Evolutionary conservation across 1,284 basidiomycete species (phyloP), one percentile per base, ranked within the genome.

Genomic region (Blastosporella zonata): DNA sequence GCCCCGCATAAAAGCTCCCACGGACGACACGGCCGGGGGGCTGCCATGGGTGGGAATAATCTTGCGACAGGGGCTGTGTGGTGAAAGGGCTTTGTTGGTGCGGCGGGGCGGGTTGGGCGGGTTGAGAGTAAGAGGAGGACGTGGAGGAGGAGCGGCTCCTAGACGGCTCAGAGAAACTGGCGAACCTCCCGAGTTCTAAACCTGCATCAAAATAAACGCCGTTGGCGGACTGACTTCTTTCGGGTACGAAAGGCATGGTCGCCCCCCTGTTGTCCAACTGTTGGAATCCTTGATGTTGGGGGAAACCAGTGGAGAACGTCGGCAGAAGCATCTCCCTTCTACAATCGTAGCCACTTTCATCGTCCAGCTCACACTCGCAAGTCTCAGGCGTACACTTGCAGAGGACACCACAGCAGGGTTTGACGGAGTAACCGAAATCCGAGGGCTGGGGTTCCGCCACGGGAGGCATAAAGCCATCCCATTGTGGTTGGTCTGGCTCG

Each of bases 361-460:
- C 42, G 12, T 47, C 46, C 6, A 59, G 28, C 1, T 50, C 42
- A 41, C 58, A 59, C 4, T 52, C 46, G 41, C 58, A 59, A 0
- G 41, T 27, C 6, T 56, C 58, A 4, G 58, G 56, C 3, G 47
- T 18, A 25, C 58, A 59, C 40, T 59, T 58, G 35, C 58, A 59
- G 2, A 58, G 47, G 1, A 55, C 58, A 6, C 56, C 56, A 33
- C 58, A 58, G 39, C 58, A 59, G 1, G 53, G 45, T 25, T 58
- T 54, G 13, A 59, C 36, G 7, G 12, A 9, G 45, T 58, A 59
- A 2, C 46, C 48, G 7, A 45, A 45, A 7, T 41, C 46, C 0
- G 47, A 7, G 0, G 48, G 44, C 15, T 41, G 6, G 2, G 50
- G 49, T 28, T 52, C 50, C 3, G 31, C 10, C 15, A 54, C 48